These are phyloP conservation scores for Haplosporangium sp. DNA, from an alignment of 371 early-diverging fungal species.

Conservation along the genomic window DNA sequence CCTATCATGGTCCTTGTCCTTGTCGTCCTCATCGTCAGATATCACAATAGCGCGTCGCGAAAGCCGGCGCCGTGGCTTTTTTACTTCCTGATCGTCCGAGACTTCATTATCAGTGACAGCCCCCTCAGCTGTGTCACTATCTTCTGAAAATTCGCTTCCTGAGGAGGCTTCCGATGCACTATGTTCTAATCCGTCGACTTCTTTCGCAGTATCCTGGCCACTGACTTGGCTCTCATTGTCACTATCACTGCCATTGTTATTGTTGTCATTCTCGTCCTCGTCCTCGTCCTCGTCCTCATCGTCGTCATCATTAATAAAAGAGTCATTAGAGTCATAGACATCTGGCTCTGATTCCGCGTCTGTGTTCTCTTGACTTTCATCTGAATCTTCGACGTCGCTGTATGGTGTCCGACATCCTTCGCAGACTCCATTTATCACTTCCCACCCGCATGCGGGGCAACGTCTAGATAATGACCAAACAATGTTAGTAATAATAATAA, in stretches of 20 bases:
- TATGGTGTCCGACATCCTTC: slow-evolving; percentile 30
- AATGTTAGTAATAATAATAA: background rate
- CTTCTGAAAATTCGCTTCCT: background rate
- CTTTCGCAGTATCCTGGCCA: too few species aligned
- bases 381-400: slow-evolving; percentile 43
- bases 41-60: background rate
- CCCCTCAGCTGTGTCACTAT: background rate
- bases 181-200: too few species aligned
- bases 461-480: slow-evolving; percentile 20
- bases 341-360: slow-evolving; percentile 41
- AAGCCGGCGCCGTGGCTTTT: background rate
- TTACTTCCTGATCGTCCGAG: background rate
- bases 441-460: slow-evolving; percentile 50
- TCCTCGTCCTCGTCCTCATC: background rate
- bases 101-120: background rate
- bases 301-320: slow-evolving; percentile 50
- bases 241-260: background rate
- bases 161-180: background rate
- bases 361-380: slow-evolving; percentile 32
- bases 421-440: slow-evolving; percentile 35
- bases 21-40: slow-evolving; percentile 4
- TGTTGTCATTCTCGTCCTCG: background rate
- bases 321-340: slow-evolving; percentile 48
- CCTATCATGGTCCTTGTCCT: slow-evolving; percentile 1
- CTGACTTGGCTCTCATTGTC: background rate